Base-by-base conservation (phyloP, 2,329 filamentous ascomycete genomes). In the Nothophoma quercina region DNA sequence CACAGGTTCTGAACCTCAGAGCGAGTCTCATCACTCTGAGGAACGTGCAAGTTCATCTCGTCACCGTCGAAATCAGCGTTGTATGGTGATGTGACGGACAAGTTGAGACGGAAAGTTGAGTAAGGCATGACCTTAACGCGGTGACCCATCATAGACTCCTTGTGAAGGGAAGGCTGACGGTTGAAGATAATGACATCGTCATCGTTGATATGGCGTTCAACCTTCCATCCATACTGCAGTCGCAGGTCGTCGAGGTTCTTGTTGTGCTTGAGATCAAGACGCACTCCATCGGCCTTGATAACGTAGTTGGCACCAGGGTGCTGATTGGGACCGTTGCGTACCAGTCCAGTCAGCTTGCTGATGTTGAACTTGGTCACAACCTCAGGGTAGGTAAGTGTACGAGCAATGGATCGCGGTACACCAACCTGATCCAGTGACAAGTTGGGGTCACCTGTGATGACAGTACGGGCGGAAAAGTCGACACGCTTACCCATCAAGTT, bases 91-190 rank as follows among this genome's bases (percentile, higher is more conserved):
- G 96, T 99, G 70, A 99, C 95, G 0, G 95, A 99, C 64, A 99
- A 77, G 70, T 99, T 99, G 38, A 99, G 84, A 59, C 95, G 88
- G 82, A 99, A 99, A 1, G 95, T 99, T 5, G 95, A 99, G 76
- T 96, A 99, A 3, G 95, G 95, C 93, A 99, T 98, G 56, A 99
- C 95, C 55, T 89, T 88, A 59, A 99, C 95, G 66, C 91, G 88
- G 77, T 99, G 95, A 76, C 91, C 95, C 96, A 99, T 99, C 95
- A 99, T 99, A 55, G 95, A 99, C 74, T 99, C 95, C 77, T 99
- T 99, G 83, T 99, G 95, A 69, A 99, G 82, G 28, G 95, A 99
- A 1, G 95, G 95, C 73, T 99, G 95, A 83, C 95, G 95, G 76
- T 99, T 99, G 86, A 99, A 99, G 70, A 99, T 93, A 77, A 99